phyloP scores from a whole-genome alignment of 2,329 filamentous ascomycete species.

The Sarocladium strictum region DNA sequence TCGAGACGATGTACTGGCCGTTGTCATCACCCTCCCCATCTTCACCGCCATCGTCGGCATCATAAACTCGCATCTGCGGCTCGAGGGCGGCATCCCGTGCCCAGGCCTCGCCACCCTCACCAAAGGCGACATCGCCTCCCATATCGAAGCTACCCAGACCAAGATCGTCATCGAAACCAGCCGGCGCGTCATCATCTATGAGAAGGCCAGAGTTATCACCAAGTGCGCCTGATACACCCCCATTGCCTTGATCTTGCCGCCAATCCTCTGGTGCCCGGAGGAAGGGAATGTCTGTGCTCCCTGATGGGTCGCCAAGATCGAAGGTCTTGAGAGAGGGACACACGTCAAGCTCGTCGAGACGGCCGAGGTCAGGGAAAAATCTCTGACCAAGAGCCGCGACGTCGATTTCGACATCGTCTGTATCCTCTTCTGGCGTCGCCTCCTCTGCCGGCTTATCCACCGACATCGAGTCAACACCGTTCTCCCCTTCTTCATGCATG shows the following conservation, averaged over 20 bases:
- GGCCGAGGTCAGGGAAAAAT: constrained; percentile 78
- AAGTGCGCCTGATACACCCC: constrained; percentile 45
- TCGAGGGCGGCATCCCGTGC: constrained; percentile 82
- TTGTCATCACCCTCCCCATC: constrained; percentile 43
- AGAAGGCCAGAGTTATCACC: constrained; percentile 73
- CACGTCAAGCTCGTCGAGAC: constrained; percentile 80
- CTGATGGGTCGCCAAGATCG: constrained; percentile 80
- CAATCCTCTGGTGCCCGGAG: constrained; percentile 84
- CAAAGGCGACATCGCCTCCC: constrained; percentile 74
- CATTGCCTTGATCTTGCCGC: constrained; percentile 63
- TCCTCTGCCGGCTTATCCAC: constrained; percentile 10
- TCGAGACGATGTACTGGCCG: constrained; percentile 72
- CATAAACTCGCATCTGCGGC: constrained; percentile 77
- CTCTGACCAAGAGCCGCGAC: constrained; percentile 65
- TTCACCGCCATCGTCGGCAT: constrained; percentile 40
- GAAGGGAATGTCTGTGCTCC: constrained; percentile 84
- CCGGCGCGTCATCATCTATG: constrained; percentile 78
- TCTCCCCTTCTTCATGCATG: constrained; percentile 17
- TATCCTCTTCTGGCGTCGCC: constrained; percentile 29
- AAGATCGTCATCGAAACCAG: constrained; percentile 66
- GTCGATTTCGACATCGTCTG: constrained; percentile 69
- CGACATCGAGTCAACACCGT: constrained; percentile 8
- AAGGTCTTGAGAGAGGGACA: constrained; percentile 94
- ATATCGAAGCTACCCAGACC: constrained; percentile 66
- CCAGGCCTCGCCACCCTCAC: constrained; percentile 94